Percentiles rank a stretch among this genome's conserved stretches.
Evolutionary conservation across 2,329 filamentous ascomycete species (phyloP).

Genomic region (Colletotrichum sp.): DNA sequence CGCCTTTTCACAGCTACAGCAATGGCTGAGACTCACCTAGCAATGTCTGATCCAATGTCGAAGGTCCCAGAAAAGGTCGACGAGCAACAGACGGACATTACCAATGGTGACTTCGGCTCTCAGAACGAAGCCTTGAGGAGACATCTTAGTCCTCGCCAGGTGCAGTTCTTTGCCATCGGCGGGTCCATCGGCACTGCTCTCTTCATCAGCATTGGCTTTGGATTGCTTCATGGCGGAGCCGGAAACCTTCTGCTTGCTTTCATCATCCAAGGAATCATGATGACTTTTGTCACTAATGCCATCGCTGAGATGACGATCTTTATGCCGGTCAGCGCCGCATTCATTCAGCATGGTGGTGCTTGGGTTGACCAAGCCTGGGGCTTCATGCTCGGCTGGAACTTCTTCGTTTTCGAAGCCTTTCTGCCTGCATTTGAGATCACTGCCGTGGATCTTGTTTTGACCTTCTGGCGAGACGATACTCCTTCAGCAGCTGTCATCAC

Average conservation of each 20-base stretch:
- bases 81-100: neutral
- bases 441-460: constrained; percentile 40
- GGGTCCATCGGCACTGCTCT: constrained; percentile 21
- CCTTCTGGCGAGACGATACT: constrained; percentile 39
- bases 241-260: constrained; percentile 51
- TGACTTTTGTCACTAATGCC: constrained; percentile 52
- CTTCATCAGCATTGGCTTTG: constrained; percentile 35
- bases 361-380: constrained; percentile 55
- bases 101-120: neutral
- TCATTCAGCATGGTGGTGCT: constrained; percentile 51
- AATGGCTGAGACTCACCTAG: neutral
- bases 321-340: constrained; percentile 53
- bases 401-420: constrained; percentile 55
- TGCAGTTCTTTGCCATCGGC: constrained; percentile 3
- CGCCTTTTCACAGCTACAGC: neutral
- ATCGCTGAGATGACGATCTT: constrained; percentile 54
- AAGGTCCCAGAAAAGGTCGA: neutral
- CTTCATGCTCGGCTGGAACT: constrained; percentile 53
- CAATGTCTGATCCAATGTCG: neutral
- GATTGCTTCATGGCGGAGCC: constrained; percentile 46
- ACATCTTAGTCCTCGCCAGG: neutral
- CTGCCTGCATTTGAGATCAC: constrained; percentile 57
- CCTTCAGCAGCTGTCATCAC: constrained; percentile 25
- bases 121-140: neutral
- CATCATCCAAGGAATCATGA: constrained; percentile 42